These are phyloP conservation scores for Oehlia diaphana DNA, from an alignment of 192 early-diverging fungal species.

Conservation along the genomic window DNA sequence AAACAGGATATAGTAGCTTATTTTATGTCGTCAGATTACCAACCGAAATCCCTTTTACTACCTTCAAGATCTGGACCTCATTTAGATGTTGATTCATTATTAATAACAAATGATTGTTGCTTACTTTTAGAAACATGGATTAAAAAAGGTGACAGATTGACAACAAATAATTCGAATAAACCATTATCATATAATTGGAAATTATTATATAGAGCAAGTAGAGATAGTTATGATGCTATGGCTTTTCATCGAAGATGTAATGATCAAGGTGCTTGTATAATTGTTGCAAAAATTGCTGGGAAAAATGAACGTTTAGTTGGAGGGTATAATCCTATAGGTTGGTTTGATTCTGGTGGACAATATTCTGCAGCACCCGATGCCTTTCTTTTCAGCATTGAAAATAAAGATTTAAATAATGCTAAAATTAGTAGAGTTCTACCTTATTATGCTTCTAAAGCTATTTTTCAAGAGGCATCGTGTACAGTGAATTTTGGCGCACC, in stretches of 20 bases:
- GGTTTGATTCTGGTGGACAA: neutral
- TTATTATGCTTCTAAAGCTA: neutral
- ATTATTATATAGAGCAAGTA: slow-evolving; percentile 6
- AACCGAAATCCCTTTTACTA: neutral
- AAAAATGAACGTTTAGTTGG: neutral
- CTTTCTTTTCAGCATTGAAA: neutral
- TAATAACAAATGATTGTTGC: neutral
- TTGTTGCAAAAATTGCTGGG: neutral
- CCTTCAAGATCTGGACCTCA: neutral
- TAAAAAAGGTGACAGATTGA: neutral
- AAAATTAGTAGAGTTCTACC: neutral
- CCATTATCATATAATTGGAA: neutral
- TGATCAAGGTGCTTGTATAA: neutral
- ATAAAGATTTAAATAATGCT: neutral
- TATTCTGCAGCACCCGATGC: neutral
- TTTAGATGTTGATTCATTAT: neutral
- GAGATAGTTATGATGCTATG: neutral
- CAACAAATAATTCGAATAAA: neutral
- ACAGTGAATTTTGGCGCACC: neutral
- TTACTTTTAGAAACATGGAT: neutral
- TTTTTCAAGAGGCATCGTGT: neutral
- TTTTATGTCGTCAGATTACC: neutral
- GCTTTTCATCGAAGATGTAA: neutral
- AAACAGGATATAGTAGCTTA: neutral
- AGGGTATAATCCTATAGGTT: neutral